phyloP scores from a whole-genome alignment of 805 yeast genomes.

The Metschnikowia dekortorum region DNA sequence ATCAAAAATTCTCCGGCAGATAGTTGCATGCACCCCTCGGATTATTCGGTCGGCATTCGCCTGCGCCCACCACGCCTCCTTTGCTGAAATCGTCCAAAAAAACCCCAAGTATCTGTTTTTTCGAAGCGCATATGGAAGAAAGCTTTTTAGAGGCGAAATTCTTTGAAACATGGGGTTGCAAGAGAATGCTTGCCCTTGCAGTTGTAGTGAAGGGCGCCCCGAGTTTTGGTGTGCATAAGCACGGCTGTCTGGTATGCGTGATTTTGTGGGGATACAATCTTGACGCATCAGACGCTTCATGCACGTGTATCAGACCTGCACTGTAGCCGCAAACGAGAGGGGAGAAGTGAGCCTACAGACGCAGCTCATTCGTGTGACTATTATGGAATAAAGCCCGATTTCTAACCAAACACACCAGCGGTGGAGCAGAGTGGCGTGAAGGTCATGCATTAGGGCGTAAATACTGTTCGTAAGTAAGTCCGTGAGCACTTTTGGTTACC shows the following conservation, averaged over 20 bases:
- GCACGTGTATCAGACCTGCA: background rate
- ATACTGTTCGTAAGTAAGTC: background rate
- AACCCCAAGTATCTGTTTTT: background rate
- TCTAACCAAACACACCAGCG: background rate
- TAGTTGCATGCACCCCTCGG: conserved; percentile 1
- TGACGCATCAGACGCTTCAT: background rate
- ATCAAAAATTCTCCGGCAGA: conserved; percentile 3
- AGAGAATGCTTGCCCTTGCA: background rate
- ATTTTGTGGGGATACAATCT: background rate
- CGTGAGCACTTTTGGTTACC: background rate
- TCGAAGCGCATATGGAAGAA: no score
- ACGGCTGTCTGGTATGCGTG: background rate
- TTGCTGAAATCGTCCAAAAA: background rate
- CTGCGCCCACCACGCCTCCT: background rate
- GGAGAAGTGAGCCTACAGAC: background rate
- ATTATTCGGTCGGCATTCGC: background rate
- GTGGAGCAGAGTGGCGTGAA: background rate
- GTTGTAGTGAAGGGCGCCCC: background rate
- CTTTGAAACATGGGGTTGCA: background rate
- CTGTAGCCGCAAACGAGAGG: background rate
- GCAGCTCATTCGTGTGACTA: background rate
- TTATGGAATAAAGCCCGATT: background rate
- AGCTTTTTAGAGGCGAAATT: no score
- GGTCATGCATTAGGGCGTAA: background rate
- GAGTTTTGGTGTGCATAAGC: background rate